Conservation (phyloP, 2,329 filamentous ascomycete genomes). For the Lachnellula arida region DNA sequence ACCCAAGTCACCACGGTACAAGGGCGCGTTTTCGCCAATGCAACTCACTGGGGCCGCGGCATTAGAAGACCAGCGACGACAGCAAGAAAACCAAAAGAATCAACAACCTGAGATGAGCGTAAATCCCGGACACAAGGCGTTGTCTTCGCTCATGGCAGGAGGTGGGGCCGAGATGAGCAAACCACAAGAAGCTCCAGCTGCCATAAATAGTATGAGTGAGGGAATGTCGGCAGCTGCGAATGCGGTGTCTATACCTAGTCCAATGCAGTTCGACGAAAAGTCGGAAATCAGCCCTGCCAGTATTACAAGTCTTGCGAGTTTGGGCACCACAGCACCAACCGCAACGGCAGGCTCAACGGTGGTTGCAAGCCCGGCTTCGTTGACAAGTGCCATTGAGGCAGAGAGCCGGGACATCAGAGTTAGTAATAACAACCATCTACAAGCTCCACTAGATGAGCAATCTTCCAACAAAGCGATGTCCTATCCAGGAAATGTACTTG, state of each 20-base stretch:
- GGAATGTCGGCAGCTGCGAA: constrained; percentile 28
- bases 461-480: constrained; percentile 27
- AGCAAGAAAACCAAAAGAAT: constrained; percentile 40
- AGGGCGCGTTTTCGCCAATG: constrained; percentile 31
- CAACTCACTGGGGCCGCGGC: constrained; percentile 50
- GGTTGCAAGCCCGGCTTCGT: constrained; percentile 28
- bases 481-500: constrained; percentile 30
- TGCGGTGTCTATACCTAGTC: constrained; percentile 27
- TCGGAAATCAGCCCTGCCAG: constrained; percentile 30
- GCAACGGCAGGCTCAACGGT: constrained; percentile 30
- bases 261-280: constrained; percentile 29
- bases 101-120: constrained; percentile 42
- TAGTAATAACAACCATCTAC: constrained; percentile 16
- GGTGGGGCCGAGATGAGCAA: constrained; percentile 52
- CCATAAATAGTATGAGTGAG: constrained; percentile 28
- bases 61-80: constrained; percentile 48
- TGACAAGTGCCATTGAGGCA: constrained; percentile 23
- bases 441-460: constrained; percentile 24
- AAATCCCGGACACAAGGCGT: constrained; percentile 48
- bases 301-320: constrained; percentile 30
- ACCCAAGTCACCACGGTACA: constrained; percentile 30
- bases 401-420: constrained; percentile 23
- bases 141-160: constrained; percentile 51
- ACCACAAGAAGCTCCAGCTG: constrained; percentile 45
- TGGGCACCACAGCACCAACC: constrained; percentile 30